A percentile compares a stretch with the other conserved stretches of the same genome.
Conservation (phyloP, 108 stramenopile genomes). For the Stephanodiscus minutulus region DNA sequence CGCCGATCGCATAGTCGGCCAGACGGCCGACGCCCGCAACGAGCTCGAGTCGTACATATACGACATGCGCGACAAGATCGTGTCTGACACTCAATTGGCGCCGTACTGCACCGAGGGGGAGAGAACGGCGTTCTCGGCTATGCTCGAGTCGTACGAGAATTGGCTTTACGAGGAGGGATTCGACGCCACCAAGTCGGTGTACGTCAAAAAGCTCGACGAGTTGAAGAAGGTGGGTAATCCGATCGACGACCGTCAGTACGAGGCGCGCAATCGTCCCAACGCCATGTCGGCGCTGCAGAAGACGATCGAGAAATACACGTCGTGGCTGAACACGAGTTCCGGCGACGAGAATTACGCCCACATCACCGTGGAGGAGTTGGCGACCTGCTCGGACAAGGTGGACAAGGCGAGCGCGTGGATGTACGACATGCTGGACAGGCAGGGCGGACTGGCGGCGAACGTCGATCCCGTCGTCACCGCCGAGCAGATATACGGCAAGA, state of each 20-base stretch:
- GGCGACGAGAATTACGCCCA: conserved; percentile 85
- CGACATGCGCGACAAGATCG: conserved; percentile 95
- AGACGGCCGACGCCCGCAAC: conserved; percentile 97
- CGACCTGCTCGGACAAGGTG: conserved; percentile 70
- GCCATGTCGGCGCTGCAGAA: conserved; percentile 76
- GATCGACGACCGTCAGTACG: conserved; percentile 83
- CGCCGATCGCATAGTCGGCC: conserved; percentile 89
- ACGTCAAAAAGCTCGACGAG: conserved; percentile 85
- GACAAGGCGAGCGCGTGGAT: conserved; percentile 88
- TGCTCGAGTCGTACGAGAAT: conserved; percentile 87
- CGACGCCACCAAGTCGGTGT: conserved; percentile 93
- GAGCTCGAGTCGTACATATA: conserved; percentile 99
- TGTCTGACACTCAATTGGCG: conserved; percentile 76
- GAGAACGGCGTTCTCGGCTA: conserved; percentile 64
- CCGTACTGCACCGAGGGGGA: conserved; percentile 86
- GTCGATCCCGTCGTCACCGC: conserved; percentile 85
- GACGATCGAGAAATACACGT: conserved; percentile 82
- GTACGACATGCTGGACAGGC: conserved; percentile 92
- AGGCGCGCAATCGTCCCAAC: conserved; percentile 71
- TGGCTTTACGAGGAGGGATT: conserved; percentile 99
- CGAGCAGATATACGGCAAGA: conserved; percentile 70
- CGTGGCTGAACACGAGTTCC: conserved; percentile 78
- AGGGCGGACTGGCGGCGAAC: conserved; percentile 68
- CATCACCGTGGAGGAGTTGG: conserved; percentile 90
- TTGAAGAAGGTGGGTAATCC: conserved; percentile 88